Percentiles rank a stretch among this genome's conserved stretches.
These are phyloP conservation scores for Diaporthe ilicicola DNA, from an alignment of 2,329 filamentous ascomycete genomes.

Conservation along the genomic window DNA sequence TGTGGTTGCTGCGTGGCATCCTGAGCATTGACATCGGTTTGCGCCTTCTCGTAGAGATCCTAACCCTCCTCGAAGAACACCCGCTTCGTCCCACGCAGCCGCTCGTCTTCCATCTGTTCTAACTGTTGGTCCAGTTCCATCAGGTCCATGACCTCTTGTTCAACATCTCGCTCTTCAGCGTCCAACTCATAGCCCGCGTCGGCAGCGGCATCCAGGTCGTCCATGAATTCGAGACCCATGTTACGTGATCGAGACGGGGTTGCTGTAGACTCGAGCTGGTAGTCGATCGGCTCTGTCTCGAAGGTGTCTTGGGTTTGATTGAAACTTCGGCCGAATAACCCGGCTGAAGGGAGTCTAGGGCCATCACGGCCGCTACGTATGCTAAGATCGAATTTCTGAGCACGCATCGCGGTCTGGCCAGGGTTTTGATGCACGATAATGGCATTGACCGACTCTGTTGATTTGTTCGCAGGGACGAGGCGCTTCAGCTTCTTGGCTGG, in stretches of 20 bases:
- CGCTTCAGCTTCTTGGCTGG: slow-evolving; percentile 38
- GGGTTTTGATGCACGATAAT: slow-evolving; percentile 64
- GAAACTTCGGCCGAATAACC: slow-evolving; percentile 24
- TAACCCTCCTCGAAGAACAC: slow-evolving; percentile 59
- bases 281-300: slow-evolving; percentile 13
- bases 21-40: slow-evolving; percentile 28
- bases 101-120: slow-evolving; percentile 61
- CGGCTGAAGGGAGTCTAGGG: slow-evolving; percentile 38
- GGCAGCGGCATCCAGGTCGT: slow-evolving; percentile 61
- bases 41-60: slow-evolving; percentile 31
- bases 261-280: slow-evolving; percentile 5
- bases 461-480: slow-evolving; percentile 31
- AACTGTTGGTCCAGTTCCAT: slow-evolving; percentile 71
- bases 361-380: slow-evolving; percentile 48
- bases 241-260: slow-evolving; percentile 36
- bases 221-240: slow-evolving; percentile 57
- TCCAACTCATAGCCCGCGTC: slow-evolving; percentile 58
- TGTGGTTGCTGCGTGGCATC: not conserved
- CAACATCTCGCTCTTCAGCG: slow-evolving; percentile 59
- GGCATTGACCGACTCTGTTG: slow-evolving; percentile 54
- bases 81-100: slow-evolving; percentile 58
- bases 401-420: slow-evolving; percentile 49
- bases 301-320: slow-evolving; percentile 22
- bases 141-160: slow-evolving; percentile 70
- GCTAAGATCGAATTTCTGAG: slow-evolving; percentile 59